Percentiles rank a stretch among this genome's conserved stretches.
These are phyloP conservation scores for Vitis cinerea DNA, from an alignment of 164 flowering plant genomes.

Conservation along the genomic window DNA sequence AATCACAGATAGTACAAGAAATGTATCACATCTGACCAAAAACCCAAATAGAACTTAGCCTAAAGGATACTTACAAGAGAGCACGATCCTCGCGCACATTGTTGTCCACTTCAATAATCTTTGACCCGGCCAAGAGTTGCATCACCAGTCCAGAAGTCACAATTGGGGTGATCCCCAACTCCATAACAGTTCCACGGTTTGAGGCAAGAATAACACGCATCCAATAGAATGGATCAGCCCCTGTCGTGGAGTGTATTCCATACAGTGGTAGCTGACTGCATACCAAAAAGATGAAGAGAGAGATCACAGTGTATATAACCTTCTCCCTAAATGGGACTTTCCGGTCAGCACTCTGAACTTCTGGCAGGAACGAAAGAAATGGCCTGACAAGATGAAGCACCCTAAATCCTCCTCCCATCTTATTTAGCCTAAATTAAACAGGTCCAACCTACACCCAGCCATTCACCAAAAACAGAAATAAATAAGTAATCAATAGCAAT, in stretches of 20 bases:
- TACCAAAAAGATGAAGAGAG: conserved; percentile 63
- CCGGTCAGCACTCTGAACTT: conserved; percentile 58
- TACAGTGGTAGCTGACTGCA: conserved; percentile 79
- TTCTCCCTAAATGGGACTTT: conserved; percentile 67
- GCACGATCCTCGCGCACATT: conserved; percentile 76
- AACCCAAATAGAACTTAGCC: background rate
- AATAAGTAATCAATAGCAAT: too few relatives aligned
- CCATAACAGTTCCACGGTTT: conserved; percentile 78
- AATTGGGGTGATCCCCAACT: conserved; percentile 74
- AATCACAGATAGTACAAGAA: background rate
- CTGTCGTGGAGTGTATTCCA: conserved; percentile 70
- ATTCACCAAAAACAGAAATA: too few relatives aligned
- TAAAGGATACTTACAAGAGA: conserved; percentile 50
- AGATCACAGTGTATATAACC: conserved; percentile 63
- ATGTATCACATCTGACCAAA: background rate
- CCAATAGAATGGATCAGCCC: conserved; percentile 76
- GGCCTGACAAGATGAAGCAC: conserved; percentile 66
- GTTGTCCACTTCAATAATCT: conserved; percentile 72
- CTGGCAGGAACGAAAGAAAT: conserved; percentile 62
- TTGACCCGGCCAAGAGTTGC: conserved; percentile 73
- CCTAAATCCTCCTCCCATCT: conserved; percentile 69
- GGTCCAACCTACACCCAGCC: background rate
- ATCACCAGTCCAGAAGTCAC: conserved; percentile 76
- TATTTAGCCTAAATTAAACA: background rate
- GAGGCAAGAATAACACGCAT: conserved; percentile 80